Evolutionary conservation across 208 protist species (phyloP), one percentile per base, ranked within the genome.

Genomic region (Perkinsela sp.): DNA sequence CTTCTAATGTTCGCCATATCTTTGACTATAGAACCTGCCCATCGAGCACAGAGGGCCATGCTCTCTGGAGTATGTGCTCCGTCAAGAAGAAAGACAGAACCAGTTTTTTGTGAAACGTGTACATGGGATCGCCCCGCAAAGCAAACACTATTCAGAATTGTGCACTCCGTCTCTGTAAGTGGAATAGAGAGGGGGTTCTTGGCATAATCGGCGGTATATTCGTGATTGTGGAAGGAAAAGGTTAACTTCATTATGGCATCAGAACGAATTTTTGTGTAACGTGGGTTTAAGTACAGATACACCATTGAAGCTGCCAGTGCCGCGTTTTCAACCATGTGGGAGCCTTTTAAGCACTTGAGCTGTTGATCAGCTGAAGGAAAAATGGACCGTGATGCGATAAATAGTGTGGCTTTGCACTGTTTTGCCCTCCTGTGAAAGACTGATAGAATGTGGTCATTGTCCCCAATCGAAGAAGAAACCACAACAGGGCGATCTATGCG

Each of bases 41-140:
- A 92, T 65, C 74, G 48, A 22, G 77, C 81, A 1, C 83, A 83
- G 30, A 74, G 32, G 1, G 32, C 22, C 16, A 92, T 68, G 69
- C 87, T 92, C 77, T 90, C 84, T 31, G 72, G 72, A 0, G 87
- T 92, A 73, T 92, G 87, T 0, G 87, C 87, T n/a, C 87, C 84
- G 70, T 92, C 87, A 2, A 92, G 71, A 71, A 86, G 89, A 2
- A 89, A 69, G 0, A 79, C 85, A 29, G 71, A 74, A 68, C 80
- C 73, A 0, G 40, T 48, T 30, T 78, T 77, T 70, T 29, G 67
- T 30, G 87, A 40, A 0, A 73, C 70, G 6, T 79, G 48, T 0
- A 92, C 66, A 70, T 89, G 86, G 16, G 83, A 92, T 40, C 86
- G 80, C 2, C 83, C 86, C 0, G 82, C 70, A 71, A 81, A 82